Percentiles rank a stretch among this genome's conserved stretches.
These are phyloP conservation scores for Melampsora americana DNA, from an alignment of 1,284 basidiomycete genomes.

Conservation along the genomic window DNA sequence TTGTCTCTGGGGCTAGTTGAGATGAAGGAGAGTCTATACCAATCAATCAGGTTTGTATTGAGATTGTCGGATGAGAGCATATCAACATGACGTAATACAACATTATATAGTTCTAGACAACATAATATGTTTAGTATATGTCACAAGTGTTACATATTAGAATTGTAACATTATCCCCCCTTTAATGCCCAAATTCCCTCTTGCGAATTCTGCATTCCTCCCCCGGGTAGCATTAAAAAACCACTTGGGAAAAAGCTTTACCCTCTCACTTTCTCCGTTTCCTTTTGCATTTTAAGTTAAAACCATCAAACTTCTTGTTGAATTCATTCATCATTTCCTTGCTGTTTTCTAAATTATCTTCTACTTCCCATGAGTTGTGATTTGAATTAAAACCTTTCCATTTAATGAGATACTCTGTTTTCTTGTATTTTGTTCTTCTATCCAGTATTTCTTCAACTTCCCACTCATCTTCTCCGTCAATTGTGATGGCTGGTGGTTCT, in stretches of 20 bases:
- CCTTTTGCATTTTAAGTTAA: not conserved
- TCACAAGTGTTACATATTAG: no score
- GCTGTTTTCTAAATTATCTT: not conserved
- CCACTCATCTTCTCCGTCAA: conserved; percentile 8
- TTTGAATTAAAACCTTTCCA: conserved; percentile 9
- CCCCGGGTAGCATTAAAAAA: no score
- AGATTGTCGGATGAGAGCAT: no score
- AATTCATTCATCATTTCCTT: not conserved
- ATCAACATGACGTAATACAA: no score
- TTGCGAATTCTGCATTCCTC: not conserved
- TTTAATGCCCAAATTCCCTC: not conserved
- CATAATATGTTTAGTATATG: no score
- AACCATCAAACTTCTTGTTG: conserved; percentile 8
- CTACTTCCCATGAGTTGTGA: not conserved
- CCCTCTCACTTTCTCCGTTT: not conserved
- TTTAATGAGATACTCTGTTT: not conserved
- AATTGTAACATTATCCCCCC: not conserved
- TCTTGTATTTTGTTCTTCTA: not conserved
- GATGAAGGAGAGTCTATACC: no score
- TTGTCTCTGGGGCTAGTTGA: no score
- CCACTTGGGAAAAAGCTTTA: no score
- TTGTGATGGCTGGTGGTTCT: not conserved
- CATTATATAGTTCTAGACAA: no score
- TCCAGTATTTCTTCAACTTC: no score
- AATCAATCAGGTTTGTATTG: no score